Percentiles rank a stretch among this genome's conserved stretches.
These are phyloP conservation scores for Flaveria ramosissima DNA, from an alignment of 129 eudicot genomes.

Conservation along the genomic window DNA sequence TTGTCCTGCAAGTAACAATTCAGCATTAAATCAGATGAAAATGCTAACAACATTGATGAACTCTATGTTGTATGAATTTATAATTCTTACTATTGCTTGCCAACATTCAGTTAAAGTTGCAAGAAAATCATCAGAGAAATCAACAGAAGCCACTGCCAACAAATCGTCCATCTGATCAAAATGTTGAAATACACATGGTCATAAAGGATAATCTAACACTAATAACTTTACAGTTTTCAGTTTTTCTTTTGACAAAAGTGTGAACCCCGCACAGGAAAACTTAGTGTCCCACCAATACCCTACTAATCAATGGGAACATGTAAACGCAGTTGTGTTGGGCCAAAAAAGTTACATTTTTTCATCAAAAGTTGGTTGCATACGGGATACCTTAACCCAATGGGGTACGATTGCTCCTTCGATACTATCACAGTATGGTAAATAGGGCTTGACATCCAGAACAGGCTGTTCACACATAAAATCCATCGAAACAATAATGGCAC, in stretches of 20 bases:
- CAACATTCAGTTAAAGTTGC: conserved; percentile 61
- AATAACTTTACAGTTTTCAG: too few species aligned
- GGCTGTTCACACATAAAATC: conserved; percentile 55
- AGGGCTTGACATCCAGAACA: conserved; percentile 88
- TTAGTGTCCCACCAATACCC: too few species aligned
- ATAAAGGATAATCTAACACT: too few species aligned
- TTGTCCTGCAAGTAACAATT: conserved; percentile 47
- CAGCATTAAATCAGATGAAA: background rate
- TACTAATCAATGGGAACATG: too few species aligned
- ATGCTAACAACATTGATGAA: conserved; percentile 2
- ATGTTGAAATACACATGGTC: background rate
- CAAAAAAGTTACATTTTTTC: too few species aligned
- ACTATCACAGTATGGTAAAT: conserved; percentile 89
- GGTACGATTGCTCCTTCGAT: conserved; percentile 77
- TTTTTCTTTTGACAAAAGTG: too few species aligned
- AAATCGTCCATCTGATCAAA: conserved; percentile 66
- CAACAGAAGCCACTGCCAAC: conserved; percentile 66
- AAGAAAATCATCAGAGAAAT: conserved; percentile 58
- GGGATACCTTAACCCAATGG: conserved; percentile 86
- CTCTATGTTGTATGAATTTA: background rate
- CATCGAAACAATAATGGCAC: background rate
- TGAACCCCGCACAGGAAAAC: too few species aligned
- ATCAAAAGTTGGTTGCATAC: background rate
- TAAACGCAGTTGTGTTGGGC: too few species aligned
- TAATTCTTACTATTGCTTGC: conserved; percentile 52